Evolutionary conservation across 192 early-diverging fungal genomes (phyloP).

Genomic region (Backusella sp.): DNA sequence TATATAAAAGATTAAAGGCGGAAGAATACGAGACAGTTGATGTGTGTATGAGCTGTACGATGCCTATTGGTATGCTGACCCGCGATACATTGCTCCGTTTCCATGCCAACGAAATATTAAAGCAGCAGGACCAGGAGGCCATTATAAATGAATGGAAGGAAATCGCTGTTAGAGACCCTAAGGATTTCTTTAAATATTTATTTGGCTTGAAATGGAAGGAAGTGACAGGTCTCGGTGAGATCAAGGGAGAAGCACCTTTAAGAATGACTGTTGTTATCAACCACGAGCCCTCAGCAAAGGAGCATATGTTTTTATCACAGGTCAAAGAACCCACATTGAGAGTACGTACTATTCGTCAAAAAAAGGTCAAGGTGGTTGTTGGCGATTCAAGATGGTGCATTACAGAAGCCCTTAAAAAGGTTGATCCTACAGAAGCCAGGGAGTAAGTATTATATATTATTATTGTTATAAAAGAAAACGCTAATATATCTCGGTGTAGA

Average conservation of each 20-base stretch:
- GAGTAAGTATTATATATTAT: slow-evolving; percentile 30
- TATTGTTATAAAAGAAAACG: background rate
- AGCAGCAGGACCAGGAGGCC: background rate
- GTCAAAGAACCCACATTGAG: slow-evolving; percentile 55
- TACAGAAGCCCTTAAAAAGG: slow-evolving; percentile 41
- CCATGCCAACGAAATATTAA: slow-evolving; percentile 13
- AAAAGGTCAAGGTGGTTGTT: slow-evolving; percentile 41
- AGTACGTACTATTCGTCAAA: slow-evolving; percentile 51
- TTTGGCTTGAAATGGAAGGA: slow-evolving; percentile 37
- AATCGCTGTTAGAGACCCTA: slow-evolving; percentile 45
- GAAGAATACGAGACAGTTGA: slow-evolving; percentile 34
- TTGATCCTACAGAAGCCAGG: slow-evolving; percentile 40
- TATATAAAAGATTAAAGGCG: slow-evolving; percentile 24
- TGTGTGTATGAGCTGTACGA: slow-evolving; percentile 41
- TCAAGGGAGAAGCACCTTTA: slow-evolving; percentile 40
- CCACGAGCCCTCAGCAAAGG: slow-evolving; percentile 53
- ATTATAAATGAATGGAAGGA: background rate
- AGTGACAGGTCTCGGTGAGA: slow-evolving; percentile 33
- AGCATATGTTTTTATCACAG: slow-evolving; percentile 61
- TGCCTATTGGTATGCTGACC: slow-evolving; percentile 40
- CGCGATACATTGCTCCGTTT: slow-evolving; percentile 40
- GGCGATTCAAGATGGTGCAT: slow-evolving; percentile 49
- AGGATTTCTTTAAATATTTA: slow-evolving; percentile 56
- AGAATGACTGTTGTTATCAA: slow-evolving; percentile 49
- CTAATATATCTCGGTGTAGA: background rate